Percentiles rank a stretch among this genome's conserved stretches.
Conservation (phyloP, 139 green algal species). For the Auxenochlorella pyrenoidosa region DNA sequence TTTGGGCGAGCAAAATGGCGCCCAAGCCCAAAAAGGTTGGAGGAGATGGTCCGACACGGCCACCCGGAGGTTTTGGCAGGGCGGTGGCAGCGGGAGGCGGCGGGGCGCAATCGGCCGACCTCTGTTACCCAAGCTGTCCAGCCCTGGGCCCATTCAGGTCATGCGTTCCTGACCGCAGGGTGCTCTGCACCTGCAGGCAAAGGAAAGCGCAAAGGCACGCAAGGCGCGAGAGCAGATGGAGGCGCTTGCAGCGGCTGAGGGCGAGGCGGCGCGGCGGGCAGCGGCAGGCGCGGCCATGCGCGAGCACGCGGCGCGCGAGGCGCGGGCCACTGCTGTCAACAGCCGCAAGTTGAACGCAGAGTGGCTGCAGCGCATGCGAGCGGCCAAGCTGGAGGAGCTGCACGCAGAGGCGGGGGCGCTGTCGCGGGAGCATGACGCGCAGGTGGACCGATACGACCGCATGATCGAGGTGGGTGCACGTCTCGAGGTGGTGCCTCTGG, state of each 20-base stretch:
- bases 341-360: constrained; percentile 20
- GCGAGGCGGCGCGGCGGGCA: constrained; percentile 56
- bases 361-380: constrained; percentile 40
- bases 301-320: constrained; percentile 6
- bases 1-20: neutral
- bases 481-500: no score
- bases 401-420: constrained; percentile 43
- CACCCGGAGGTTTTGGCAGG: no score
- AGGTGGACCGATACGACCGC: constrained; percentile 87
- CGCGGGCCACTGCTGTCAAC: constrained; percentile 15
- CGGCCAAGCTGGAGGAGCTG: constrained; percentile 34
- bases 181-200: constrained; percentile 34
- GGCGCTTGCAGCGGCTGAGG: constrained; percentile 66
- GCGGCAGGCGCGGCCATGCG: constrained; percentile 49
- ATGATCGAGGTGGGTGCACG: constrained; percentile 79
- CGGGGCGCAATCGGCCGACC: no score
- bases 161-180: neutral
- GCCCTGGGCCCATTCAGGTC: neutral
- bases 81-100: no score
- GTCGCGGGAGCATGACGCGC: constrained; percentile 79
- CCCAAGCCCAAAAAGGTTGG: constrained; percentile 42
- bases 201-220: constrained; percentile 70
- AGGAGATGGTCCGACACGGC: neutral
- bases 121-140: neutral
- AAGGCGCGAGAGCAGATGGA: constrained; percentile 69